phyloP scores from a whole-genome alignment of 345 rosid species.

The Boechera retrofracta region DNA sequence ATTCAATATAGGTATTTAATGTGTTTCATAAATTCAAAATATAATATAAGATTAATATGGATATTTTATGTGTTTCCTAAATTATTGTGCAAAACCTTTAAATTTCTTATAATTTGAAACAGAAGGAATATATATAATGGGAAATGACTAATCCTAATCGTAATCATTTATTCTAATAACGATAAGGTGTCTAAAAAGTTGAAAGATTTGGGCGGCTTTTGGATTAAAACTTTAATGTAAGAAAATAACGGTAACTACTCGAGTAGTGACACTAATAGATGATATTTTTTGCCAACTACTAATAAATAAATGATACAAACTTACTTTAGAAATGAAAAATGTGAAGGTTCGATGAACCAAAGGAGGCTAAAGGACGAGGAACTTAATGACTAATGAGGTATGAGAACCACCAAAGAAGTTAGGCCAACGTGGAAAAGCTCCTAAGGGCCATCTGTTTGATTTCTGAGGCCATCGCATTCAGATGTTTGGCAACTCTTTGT shows the following conservation, averaged over 20 bases:
- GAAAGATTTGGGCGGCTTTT: constrained; percentile 13
- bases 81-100: no score
- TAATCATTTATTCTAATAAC: constrained; percentile 6
- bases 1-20: no score
- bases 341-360: constrained; percentile 41
- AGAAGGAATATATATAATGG: not conserved
- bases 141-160: constrained; percentile 14
- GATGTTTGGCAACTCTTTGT: constrained; percentile 22
- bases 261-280: constrained; percentile 9
- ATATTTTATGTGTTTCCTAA: no score
- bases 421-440: constrained; percentile 38
- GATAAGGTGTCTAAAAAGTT: not conserved
- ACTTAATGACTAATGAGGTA: constrained; percentile 8
- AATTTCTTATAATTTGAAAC: no score
- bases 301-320: constrained; percentile 2
- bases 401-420: constrained; percentile 25
- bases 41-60: no score
- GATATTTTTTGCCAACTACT: not conserved
- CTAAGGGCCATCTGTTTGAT: constrained; percentile 26
- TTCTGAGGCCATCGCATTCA: constrained; percentile 32
- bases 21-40: no score
- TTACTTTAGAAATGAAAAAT: not conserved
- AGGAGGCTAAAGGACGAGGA: constrained; percentile 35
- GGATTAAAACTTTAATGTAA: not conserved
- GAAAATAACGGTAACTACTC: constrained; percentile 6